Percentiles rank a stretch among this genome's conserved stretches.
These are phyloP conservation scores for Arctium minus DNA, from an alignment of 129 eudicot genomes.

Conservation along the genomic window DNA sequence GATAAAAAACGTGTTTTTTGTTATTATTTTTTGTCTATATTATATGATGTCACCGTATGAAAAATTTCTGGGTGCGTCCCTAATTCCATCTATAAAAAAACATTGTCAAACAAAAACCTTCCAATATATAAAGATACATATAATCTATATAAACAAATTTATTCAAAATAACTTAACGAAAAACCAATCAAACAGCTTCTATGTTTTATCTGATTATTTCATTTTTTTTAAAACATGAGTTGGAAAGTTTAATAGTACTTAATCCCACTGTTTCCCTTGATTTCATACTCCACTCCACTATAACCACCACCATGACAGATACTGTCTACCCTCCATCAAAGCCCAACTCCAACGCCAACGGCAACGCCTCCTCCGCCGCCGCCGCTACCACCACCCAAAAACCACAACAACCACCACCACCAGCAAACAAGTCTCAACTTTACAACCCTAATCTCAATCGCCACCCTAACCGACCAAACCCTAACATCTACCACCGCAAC, in stretches of 20 bases:
- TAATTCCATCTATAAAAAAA: too few species aligned
- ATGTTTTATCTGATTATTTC: not conserved
- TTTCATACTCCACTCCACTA: slow-evolving; percentile 6
- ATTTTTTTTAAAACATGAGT: not conserved
- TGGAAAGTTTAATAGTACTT: slow-evolving; percentile 19
- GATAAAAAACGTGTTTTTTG: too few species aligned
- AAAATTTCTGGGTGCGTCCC: too few species aligned
- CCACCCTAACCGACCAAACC: slow-evolving; percentile 63
- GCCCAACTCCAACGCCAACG: slow-evolving; percentile 45
- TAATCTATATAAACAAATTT: too few species aligned
- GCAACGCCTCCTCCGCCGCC: slow-evolving; percentile 17
- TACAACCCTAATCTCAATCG: slow-evolving; percentile 53
- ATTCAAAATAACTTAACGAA: too few species aligned
- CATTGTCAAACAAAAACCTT: too few species aligned
- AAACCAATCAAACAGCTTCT: too few species aligned
- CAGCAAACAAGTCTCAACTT: slow-evolving; percentile 48
- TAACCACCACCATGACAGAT: slow-evolving; percentile 53
- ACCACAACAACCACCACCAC: slow-evolving; percentile 26
- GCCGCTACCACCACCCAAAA: slow-evolving; percentile 15
- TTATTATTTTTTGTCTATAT: too few species aligned
- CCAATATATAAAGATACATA: too few species aligned
- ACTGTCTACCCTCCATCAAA: slow-evolving; percentile 68
- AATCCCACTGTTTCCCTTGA: slow-evolving; percentile 21
- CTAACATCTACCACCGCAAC: slow-evolving; percentile 37
- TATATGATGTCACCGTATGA: too few species aligned